Percentiles rank a stretch among this genome's conserved stretches.
Evolutionary conservation across 2,329 filamentous ascomycete genomes (phyloP).

Genomic region (Myrmaecium sp.): DNA sequence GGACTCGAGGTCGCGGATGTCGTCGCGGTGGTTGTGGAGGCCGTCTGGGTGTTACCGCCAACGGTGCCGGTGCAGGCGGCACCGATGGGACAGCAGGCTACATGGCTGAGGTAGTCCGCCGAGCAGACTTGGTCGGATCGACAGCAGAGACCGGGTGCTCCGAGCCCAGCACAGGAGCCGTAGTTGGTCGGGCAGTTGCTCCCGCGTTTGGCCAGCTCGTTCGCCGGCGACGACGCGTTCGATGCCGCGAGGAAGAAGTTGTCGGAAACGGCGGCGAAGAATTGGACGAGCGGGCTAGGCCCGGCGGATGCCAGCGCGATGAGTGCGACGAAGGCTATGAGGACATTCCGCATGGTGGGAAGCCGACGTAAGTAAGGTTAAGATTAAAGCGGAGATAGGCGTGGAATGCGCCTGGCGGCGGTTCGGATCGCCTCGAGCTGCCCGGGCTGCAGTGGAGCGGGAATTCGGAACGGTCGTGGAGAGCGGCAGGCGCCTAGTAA

Average conservation of each 20-base stretch:
- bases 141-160: conserved; percentile 39
- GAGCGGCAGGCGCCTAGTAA: too few relatives aligned
- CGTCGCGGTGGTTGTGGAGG: conserved; percentile 3
- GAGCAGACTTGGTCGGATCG: conserved; percentile 34
- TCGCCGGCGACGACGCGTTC: conserved; percentile 11
- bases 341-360: conserved; percentile 13
- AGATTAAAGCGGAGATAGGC: too few relatives aligned
- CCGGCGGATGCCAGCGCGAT: conserved; percentile 13
- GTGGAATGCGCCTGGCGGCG: too few relatives aligned
- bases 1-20: conserved; percentile 10
- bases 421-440: too few relatives aligned
- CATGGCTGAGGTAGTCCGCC: conserved; percentile 36
- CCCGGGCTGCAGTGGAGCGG: too few relatives aligned
- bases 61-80: conserved; percentile 42
- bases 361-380: too few relatives aligned
- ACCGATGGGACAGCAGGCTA: conserved; percentile 44
- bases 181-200: conserved; percentile 34
- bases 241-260: conserved; percentile 8
- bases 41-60: conserved; percentile 5
- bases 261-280: conserved; percentile 13
- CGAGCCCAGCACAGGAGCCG: conserved; percentile 34
- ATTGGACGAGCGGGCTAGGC: conserved; percentile 11
- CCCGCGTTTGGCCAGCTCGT: conserved; percentile 16
- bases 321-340: conserved; percentile 11
- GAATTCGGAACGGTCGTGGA: too few relatives aligned